Evolutionary conservation across 1,139 yeast genomes (phyloP).

Genomic region (Taiozyma sp.): DNA sequence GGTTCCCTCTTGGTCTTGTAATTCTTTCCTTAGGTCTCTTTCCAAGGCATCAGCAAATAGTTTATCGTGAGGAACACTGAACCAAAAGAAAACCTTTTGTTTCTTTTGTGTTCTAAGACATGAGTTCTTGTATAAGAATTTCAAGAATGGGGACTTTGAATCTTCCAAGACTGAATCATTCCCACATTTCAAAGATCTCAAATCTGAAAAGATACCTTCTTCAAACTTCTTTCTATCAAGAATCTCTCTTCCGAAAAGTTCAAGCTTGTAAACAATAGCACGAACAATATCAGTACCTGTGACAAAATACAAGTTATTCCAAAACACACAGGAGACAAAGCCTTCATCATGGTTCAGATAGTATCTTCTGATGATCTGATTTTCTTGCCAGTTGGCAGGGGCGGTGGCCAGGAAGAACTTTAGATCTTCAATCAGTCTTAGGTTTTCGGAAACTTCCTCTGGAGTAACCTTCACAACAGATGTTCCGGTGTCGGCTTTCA

Average conservation of each 20-base stretch:
- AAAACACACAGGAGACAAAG: slow-evolving; percentile 82
- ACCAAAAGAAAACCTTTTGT: slow-evolving; percentile 97
- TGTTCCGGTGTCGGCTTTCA: background rate
- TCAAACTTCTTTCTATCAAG: slow-evolving; percentile 90
- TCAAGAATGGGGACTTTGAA: slow-evolving; percentile 82
- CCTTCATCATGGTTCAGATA: slow-evolving; percentile 87
- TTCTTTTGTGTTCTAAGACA: slow-evolving; percentile 94
- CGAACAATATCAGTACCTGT: slow-evolving; percentile 97
- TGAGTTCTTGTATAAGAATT: slow-evolving; percentile 76
- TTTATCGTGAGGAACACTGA: slow-evolving; percentile 90
- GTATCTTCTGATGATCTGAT: slow-evolving; percentile 82
- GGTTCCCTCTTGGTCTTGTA: slow-evolving; percentile 48
- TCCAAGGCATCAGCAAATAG: slow-evolving; percentile 92
- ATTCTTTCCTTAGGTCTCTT: slow-evolving; percentile 82
- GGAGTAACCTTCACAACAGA: slow-evolving; percentile 5
- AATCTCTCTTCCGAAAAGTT: slow-evolving; percentile 83
- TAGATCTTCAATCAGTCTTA: slow-evolving; percentile 65
- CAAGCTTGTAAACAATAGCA: slow-evolving; percentile 82
- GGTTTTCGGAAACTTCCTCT: slow-evolving; percentile 38
- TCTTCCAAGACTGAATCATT: slow-evolving; percentile 83
- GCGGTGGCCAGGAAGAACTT: slow-evolving; percentile 87
- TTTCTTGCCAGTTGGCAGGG: slow-evolving; percentile 90
- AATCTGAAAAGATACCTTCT: slow-evolving; percentile 91
- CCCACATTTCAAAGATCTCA: slow-evolving; percentile 82
- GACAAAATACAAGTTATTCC: slow-evolving; percentile 86